Conservation (phyloP, 208 protist species). For the Wallacemonas sp. region DNA sequence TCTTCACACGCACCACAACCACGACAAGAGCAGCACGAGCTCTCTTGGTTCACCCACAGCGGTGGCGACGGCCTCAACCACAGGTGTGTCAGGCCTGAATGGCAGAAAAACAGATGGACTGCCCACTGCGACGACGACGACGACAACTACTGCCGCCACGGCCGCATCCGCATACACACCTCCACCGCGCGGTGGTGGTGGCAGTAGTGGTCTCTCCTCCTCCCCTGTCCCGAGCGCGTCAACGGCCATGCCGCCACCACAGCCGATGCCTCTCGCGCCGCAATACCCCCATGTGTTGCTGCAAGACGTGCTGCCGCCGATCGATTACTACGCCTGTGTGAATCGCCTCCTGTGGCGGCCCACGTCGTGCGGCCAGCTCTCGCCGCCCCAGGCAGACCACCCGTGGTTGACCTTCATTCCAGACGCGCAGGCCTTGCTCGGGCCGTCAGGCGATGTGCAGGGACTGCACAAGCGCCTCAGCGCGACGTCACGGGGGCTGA, state of each 20-base stretch:
- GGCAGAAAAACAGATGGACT: no score
- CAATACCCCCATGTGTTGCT: conserved; percentile 26
- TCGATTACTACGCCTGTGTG: conserved; percentile 70
- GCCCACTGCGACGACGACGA: no score
- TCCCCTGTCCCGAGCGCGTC: no score
- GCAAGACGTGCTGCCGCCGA: conserved; percentile 49
- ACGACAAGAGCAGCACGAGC: conserved; percentile 1
- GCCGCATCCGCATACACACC: no score
- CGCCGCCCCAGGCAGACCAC: conserved; percentile 23
- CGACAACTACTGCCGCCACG: no score
- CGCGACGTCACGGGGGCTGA: no score
- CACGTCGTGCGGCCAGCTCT: conserved; percentile 23
- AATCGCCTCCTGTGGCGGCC: conserved; percentile 71
- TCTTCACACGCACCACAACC: no score
- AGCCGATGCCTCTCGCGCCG: neutral
- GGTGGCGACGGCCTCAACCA: neutral
- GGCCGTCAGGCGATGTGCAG: no score
- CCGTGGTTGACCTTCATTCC: conserved; percentile 30
- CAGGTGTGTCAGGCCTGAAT: no score
- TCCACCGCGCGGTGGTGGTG: no score
- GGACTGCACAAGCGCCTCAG: no score
- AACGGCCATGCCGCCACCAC: neutral
- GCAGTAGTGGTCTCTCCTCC: no score
- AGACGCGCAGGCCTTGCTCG: conserved; percentile 24
- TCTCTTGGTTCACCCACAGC: neutral